Base-by-base conservation (phyloP, 2,329 filamentous ascomycete genomes). In the Neonectria ditissima region DNA sequence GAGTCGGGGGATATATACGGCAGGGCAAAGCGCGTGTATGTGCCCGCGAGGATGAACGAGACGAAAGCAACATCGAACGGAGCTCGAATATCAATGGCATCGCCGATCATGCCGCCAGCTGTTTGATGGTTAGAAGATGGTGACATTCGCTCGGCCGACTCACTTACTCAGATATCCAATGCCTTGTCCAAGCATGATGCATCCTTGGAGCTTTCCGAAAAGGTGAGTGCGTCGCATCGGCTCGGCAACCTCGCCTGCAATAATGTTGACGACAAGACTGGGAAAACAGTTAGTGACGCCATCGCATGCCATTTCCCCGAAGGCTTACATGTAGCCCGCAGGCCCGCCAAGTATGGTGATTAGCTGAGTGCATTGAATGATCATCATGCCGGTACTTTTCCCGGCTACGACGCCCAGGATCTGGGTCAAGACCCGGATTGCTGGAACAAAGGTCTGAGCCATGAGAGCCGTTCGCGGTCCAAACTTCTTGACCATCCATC, bases 271-370 rank as follows among this genome's bases (percentile, higher is more conserved):
- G 1, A 90, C 85, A 4, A 92, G 82, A 9, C 80, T 82, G 44
- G 1, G 0, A 9, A 0, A 4, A 2, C 0, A 7, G 45, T 72
- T 6, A 69, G 66, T 26, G n/a, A 10, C 4, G 41, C 9, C 18
- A 28, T 1, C 2, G 0, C 1, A 3, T 14, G 5, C 6, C 2
- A 2, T 2, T 3, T 7, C 1, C 8, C 0, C 1, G 30, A 20
- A 32, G 1, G 18, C 79, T 65, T 59, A 82, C 78, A 92, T 84
- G 70, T 92, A 92, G 0, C 91, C 91, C 0, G 86, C 86, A 0
- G 90, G 90, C 0, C 91, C 91, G 0, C 91, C 91, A 2, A 92
- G 67, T 16, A 92, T 80, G 0, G 89, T 91, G 57, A 92, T 89
- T 16, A 89, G 77, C 77, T 93, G 91, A 0, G 87, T 90, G 26